Percentiles rank a stretch among this genome's conserved stretches.
Conservation (phyloP, 2,329 filamentous ascomycete genomes). For the Westerdykella aurantiaca region DNA sequence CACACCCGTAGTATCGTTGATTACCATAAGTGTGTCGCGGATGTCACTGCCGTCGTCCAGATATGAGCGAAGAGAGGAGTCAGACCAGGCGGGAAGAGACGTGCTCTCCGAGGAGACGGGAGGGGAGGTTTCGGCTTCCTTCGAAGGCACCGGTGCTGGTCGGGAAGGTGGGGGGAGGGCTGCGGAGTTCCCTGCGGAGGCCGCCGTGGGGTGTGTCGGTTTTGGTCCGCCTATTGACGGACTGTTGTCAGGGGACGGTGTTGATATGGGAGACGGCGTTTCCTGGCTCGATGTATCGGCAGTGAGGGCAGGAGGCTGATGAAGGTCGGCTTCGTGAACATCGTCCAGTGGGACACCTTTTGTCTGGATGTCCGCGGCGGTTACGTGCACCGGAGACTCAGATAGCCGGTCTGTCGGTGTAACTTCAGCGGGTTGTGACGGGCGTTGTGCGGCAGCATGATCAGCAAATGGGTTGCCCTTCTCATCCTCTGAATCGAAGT, state of each 20-base stretch:
- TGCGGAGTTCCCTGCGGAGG: slow-evolving; percentile 15
- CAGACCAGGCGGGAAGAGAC: slow-evolving; percentile 70
- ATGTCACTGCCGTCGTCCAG: slow-evolving; percentile 87
- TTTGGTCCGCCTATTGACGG: slow-evolving; percentile 26
- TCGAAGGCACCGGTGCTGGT: slow-evolving; percentile 35
- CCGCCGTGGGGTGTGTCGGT: slow-evolving; percentile 14
- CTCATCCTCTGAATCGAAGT: slow-evolving; percentile 57
- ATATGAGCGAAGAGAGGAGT: slow-evolving; percentile 77
- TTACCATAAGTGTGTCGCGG: slow-evolving; percentile 80
- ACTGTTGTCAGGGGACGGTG: slow-evolving; percentile 29
- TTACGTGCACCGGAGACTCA: slow-evolving; percentile 64
- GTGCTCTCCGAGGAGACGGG: slow-evolving; percentile 40
- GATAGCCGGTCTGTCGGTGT: slow-evolving; percentile 42
- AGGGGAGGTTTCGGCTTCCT: slow-evolving; percentile 23
- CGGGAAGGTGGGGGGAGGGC: slow-evolving; percentile 24
- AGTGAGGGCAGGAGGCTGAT: slow-evolving; percentile 59
- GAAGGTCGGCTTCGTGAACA: slow-evolving; percentile 26
- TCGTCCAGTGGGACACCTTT: slow-evolving; percentile 9
- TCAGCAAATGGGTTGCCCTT: slow-evolving; percentile 43
- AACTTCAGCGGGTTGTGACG: slow-evolving; percentile 10
- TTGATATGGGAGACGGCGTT: slow-evolving; percentile 34
- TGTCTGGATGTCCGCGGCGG: slow-evolving; percentile 47
- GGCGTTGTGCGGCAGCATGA: slow-evolving; percentile 30
- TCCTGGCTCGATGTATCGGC: slow-evolving; percentile 67
- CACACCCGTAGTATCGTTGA: slow-evolving; percentile 86